A percentile compares a stretch with the other conserved stretches of the same genome.
Evolutionary conservation across 1,284 basidiomycete genomes (phyloP).

Genomic region (Tilletia walkeri): DNA sequence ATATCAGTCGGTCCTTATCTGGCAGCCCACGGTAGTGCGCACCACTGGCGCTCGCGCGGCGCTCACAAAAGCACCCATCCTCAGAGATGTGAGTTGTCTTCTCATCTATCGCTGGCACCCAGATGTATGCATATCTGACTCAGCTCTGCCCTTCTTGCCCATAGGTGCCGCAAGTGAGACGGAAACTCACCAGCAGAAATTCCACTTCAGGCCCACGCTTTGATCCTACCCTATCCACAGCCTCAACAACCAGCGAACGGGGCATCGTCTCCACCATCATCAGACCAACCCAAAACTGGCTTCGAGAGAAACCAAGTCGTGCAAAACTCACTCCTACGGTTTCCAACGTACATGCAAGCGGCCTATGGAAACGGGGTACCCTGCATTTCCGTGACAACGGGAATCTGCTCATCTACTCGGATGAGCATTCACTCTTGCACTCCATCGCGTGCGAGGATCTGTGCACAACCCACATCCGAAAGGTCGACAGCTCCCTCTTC

Average conservation of each 20-base stretch:
- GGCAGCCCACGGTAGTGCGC: neutral
- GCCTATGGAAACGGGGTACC: conserved; percentile 34
- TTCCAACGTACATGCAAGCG: conserved; percentile 1
- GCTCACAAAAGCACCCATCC: conserved; percentile 6
- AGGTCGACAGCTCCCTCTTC: conserved; percentile 42
- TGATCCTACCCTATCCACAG: neutral
- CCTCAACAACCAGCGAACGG: neutral
- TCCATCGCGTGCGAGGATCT: conserved; percentile 31
- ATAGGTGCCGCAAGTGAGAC: conserved; percentile 23
- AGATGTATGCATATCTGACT: neutral
- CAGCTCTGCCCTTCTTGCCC: neutral
- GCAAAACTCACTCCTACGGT: conserved; percentile 5
- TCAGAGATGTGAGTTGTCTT: neutral
- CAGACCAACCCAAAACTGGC: conserved; percentile 23
- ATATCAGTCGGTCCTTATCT: conserved; percentile 5
- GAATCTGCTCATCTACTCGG: conserved; percentile 34
- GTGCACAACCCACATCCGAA: conserved; percentile 35
- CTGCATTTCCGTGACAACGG: conserved; percentile 41
- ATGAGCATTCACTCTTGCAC: conserved; percentile 38
- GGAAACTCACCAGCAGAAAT: conserved; percentile 22
- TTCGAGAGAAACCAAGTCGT: conserved; percentile 25
- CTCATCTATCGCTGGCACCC: neutral
- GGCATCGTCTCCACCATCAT: conserved; percentile 14
- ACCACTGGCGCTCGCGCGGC: neutral
- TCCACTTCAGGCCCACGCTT: conserved; percentile 15